Evolutionary conservation across 2,329 filamentous ascomycete species (phyloP).

Genomic region (Paramyrothecium roridum): DNA sequence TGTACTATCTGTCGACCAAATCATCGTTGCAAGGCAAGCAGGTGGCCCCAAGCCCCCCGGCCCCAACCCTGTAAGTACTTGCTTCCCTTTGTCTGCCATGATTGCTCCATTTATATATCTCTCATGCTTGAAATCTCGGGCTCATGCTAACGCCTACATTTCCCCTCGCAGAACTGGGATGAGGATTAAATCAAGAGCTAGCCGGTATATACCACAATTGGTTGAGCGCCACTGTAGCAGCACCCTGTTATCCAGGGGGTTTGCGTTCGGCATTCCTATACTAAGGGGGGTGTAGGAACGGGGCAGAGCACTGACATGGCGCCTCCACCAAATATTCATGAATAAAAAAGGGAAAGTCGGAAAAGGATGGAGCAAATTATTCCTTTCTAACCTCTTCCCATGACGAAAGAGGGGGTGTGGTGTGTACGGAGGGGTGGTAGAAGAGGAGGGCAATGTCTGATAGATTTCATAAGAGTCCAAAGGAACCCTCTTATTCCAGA

Average conservation of each 20-base stretch:
- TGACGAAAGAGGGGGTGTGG: no score
- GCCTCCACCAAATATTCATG: no score
- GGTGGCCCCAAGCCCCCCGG: conserved; percentile 96
- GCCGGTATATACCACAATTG: not conserved
- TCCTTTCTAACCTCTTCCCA: no score
- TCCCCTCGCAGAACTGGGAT: conserved; percentile 52
- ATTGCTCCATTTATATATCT: not conserved
- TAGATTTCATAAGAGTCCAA: not conserved
- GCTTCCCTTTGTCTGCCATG: not conserved
- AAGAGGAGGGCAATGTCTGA: not conserved
- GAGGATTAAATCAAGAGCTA: conserved; percentile 44
- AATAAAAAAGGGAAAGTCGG: no score
- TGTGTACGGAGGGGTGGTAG: not conserved
- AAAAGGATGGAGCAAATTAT: no score
- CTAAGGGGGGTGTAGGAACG: no score
- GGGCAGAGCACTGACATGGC: no score
- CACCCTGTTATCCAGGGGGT: no score
- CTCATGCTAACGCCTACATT: conserved; percentile 20
- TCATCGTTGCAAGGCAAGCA: conserved; percentile 96
- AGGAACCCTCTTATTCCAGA: not conserved
- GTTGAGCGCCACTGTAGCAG: conserved; percentile 20
- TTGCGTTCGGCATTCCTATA: no score
- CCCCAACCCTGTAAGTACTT: conserved; percentile 69
- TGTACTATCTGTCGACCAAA: conserved; percentile 94
- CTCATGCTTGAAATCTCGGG: not conserved